These are phyloP conservation scores for Apiospora aurea DNA, from an alignment of 2,329 filamentous ascomycete species.

Conservation along the genomic window DNA sequence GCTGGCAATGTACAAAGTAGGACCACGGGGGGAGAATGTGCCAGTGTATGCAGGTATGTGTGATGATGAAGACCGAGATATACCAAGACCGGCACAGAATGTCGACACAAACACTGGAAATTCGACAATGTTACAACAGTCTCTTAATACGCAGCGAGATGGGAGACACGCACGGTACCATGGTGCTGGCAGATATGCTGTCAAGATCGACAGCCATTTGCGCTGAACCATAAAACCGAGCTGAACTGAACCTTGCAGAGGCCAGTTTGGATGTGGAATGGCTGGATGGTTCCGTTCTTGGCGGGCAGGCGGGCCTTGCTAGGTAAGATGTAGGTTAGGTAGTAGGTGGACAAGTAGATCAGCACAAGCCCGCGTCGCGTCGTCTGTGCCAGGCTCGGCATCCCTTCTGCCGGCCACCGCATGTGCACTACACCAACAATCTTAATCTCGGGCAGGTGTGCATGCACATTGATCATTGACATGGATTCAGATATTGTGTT, in stretches of 20 bases:
- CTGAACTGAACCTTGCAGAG: background rate
- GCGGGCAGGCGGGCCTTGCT: background rate
- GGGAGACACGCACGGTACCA: background rate
- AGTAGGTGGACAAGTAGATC: too few species aligned
- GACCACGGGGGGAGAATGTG: background rate
- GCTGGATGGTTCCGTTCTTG: constrained; percentile 1
- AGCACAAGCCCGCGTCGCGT: too few species aligned
- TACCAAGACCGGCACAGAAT: background rate
- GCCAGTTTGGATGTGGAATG: background rate
- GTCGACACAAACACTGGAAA: background rate
- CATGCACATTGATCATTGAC: too few species aligned
- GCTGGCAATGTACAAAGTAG: background rate
- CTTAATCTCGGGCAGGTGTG: too few species aligned
- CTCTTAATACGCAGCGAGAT: background rate
- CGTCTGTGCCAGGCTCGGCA: background rate
- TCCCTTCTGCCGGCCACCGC: background rate
- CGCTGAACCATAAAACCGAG: background rate
- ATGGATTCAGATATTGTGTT: too few species aligned
- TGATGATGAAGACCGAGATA: background rate
- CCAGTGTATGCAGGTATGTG: background rate
- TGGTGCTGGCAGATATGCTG: background rate
- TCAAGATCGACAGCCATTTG: constrained; percentile 10
- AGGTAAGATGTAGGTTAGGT: too few species aligned
- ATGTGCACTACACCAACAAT: too few species aligned
- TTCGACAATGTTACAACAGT: background rate